Conservation (phyloP, 352 stramenopile species). For the Phytophthora fragariaefolia region DNA sequence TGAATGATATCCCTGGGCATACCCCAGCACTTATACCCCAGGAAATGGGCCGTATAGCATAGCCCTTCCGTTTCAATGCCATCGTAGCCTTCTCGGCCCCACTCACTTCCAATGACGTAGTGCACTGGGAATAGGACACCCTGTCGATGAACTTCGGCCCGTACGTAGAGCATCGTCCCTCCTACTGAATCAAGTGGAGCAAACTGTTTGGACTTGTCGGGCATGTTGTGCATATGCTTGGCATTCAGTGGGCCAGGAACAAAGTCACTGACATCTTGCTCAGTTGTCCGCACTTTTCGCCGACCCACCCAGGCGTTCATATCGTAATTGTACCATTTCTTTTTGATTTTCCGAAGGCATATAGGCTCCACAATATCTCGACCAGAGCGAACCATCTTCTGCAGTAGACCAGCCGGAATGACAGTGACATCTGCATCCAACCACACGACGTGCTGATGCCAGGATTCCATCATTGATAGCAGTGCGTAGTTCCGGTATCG, state of each 20-base stretch:
- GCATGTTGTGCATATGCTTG: background rate
- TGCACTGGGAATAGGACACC: background rate
- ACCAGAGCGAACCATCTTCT: constrained; percentile 38
- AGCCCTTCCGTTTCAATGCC: background rate
- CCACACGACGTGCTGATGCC: constrained; percentile 54
- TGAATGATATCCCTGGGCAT: background rate
- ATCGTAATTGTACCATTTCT: background rate
- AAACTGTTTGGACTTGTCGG: background rate
- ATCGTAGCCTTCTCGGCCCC: background rate
- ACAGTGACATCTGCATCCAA: constrained; percentile 49
- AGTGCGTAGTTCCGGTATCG: constrained; percentile 56
- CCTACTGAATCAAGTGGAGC: background rate
- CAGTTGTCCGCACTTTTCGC: background rate
- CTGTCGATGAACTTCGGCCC: background rate
- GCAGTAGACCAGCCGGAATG: constrained; percentile 28
- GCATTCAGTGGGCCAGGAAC: background rate
- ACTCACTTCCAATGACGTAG: background rate
- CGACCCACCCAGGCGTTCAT: background rate
- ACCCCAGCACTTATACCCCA: background rate
- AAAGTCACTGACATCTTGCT: background rate
- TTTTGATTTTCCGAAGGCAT: background rate
- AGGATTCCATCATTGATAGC: constrained; percentile 41
- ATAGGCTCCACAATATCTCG: background rate
- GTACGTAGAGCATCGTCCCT: background rate
- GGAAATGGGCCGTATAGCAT: background rate